Evolutionary conservation across 2,329 filamentous ascomycete genomes (phyloP), one percentile per base, ranked within the genome.

Genomic region (Colletotrichum chrysophilum): DNA sequence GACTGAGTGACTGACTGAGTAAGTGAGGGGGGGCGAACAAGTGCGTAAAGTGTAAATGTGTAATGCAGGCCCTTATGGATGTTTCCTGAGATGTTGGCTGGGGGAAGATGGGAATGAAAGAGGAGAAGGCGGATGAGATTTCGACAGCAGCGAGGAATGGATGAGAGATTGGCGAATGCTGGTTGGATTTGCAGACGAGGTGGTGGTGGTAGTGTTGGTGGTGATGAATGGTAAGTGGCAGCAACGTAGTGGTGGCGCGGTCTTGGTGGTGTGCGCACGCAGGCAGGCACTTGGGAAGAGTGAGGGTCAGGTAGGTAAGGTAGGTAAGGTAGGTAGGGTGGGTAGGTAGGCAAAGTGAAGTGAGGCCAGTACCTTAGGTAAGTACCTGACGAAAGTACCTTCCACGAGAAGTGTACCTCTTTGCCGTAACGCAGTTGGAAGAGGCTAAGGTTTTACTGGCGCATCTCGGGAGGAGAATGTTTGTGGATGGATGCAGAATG

Each of bases 131-230:
- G 18, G 48, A 36, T 28, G n/a, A 66, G 43, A 56, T 24, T 61
- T 36, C 43, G 48, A 36, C 16, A 28, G 60, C 62, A 26, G 26
- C 30, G 30, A 71, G 67, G 68, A 71, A 74, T 65, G 61, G 48
- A 52, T 13, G 52, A 70, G 52, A 48, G 72, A 69, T 74, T 75
- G 60, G 71, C 71, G 70, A 76, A 76, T 76, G 71, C 60, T 48
- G 66, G 26, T 66, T 48, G 48, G 74, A 74, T 65, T 64, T 48
- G 34, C 30, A 48, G 70, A 34, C 14, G 32, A 69, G 70, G 64
- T 24, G 36, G 36, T 32, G 43, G 58, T 56, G 58, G 74, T 28
- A 12, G 30, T 32, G 30, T 32, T 32, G 56, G 56, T 70, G 58
- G 52, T 48, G 56, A 38, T 26, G 30, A 61, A 58, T 61, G 64